A percentile compares a stretch with the other conserved stretches of the same genome.
These are phyloP conservation scores for Backusella morwellensis DNA, from an alignment of 192 early-diverging fungal genomes.

Conservation along the genomic window DNA sequence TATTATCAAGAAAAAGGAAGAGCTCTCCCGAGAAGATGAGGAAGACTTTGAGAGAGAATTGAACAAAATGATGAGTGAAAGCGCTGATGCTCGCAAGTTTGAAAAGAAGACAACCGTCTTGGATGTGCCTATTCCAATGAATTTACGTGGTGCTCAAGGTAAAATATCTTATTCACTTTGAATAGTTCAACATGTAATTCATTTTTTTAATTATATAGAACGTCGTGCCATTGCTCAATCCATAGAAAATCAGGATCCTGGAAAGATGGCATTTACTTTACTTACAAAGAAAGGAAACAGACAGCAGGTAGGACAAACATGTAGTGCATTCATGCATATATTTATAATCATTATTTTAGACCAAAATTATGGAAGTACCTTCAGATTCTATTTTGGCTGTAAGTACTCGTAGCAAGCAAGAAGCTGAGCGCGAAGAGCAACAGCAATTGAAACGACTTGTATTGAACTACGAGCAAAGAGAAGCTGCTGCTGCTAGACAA, in stretches of 20 bases:
- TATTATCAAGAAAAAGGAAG: conserved; percentile 58
- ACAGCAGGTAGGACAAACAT: conserved; percentile 54
- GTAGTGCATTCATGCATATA: not conserved
- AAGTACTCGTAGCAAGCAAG: conserved; percentile 79
- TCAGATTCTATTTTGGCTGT: conserved; percentile 80
- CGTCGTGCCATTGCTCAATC: conserved; percentile 18
- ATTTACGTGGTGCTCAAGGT: conserved; percentile 52
- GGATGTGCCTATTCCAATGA: conserved; percentile 88
- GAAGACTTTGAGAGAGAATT: conserved; percentile 90
- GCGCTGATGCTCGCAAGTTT: conserved; percentile 77
- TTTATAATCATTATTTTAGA: conserved; percentile 22
- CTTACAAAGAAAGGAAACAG: conserved; percentile 86
- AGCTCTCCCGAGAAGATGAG: conserved; percentile 70
- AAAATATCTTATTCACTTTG: not conserved
- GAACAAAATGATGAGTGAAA: conserved; percentile 89
- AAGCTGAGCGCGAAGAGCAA: conserved; percentile 86
- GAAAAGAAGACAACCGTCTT: conserved; percentile 76
- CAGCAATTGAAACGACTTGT: conserved; percentile 90
- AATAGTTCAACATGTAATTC: not conserved
- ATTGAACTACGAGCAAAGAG: conserved; percentile 84
- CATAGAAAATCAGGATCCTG: conserved; percentile 28
- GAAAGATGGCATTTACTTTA: conserved; percentile 73
- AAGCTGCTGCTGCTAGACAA: conserved; percentile 45
- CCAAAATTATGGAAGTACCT: conserved; percentile 76
- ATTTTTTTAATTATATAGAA: conserved; percentile 16